Evolutionary conservation across 2,329 filamentous ascomycete genomes (phyloP), one percentile per base, ranked within the genome.

Genomic region (Davidsoniella virescens): DNA sequence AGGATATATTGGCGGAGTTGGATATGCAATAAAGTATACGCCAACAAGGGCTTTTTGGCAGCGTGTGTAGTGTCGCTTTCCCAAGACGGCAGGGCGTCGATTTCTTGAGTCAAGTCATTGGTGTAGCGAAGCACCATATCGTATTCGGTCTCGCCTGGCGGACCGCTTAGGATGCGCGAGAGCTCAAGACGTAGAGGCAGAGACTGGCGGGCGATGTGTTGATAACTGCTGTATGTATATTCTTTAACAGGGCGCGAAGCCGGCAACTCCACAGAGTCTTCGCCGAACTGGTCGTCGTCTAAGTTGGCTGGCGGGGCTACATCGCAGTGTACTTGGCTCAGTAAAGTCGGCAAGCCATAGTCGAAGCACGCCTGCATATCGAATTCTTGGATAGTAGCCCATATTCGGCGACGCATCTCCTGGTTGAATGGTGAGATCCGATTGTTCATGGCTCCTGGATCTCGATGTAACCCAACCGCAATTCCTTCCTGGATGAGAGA

Each of bases 301-400:
- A 78, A 65, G 54, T 79, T 80, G 44, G 69, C 66, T 2, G 76
- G 76, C 3, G 74, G 64, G 44, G 73, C 67, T 25, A 69, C 69
- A 54, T 78, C 72, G 57, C 71, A 72, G 57, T 76, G 69, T 37
- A 79, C 62, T 23, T 76, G 71, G 57, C 72, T 71, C 39, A 78
- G 63, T 40, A 79, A 64, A 0, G 74, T 77, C 1, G 76, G 76
- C 48, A 78, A 61, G 5, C 75, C 75, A 53, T 77, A 72, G 55
- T 79, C 75, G 54, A 78, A 77, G 0, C 74, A 75, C 1, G 75
- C 71, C 59, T 79, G 75, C 59, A 80, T 69, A 54, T 79, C 75
- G 54, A 78, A 77, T 59, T 78, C 74, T 53, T 76, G 70, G 17
- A 80, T 70, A 2, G 75, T 78, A 2, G 75, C 68, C 76, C 76